These are phyloP conservation scores for Talaromyces sp. DNA, from an alignment of 2,329 filamentous ascomycete genomes.

Conservation along the genomic window DNA sequence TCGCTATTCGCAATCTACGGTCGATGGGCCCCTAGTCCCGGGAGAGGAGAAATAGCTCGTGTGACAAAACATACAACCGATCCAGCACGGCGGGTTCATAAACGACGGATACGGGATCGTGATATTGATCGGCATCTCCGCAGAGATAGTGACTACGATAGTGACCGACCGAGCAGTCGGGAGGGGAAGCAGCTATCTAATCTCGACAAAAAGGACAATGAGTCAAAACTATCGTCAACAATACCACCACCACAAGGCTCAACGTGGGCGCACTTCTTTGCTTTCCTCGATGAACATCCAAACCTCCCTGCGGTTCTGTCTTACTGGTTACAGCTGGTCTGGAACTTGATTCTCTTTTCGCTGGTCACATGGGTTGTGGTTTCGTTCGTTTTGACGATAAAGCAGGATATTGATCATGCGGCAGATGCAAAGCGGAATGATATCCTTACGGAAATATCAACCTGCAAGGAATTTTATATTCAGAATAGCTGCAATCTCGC, in stretches of 20 bases:
- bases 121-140: conserved; percentile 44
- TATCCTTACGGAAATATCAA: conserved; percentile 68
- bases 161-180: conserved; percentile 38
- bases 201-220: neutral
- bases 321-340: conserved; percentile 61
- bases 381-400: conserved; percentile 66
- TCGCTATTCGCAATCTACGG: conserved; percentile 43
- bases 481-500: conserved; percentile 71
- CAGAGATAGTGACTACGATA: conserved; percentile 43
- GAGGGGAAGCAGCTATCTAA: conserved; percentile 31
- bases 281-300: conserved; percentile 63
- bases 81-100: conserved; percentile 46
- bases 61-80: conserved; percentile 45
- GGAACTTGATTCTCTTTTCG: conserved; percentile 50
- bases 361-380: conserved; percentile 63
- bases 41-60: conserved; percentile 63
- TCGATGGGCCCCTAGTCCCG: conserved; percentile 50
- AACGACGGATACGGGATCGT: conserved; percentile 48
- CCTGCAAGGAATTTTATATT: conserved; percentile 69
- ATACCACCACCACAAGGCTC: conserved; percentile 30
- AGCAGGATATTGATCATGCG: conserved; percentile 70
- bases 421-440: conserved; percentile 65
- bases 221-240: neutral
- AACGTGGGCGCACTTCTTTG: conserved; percentile 54
- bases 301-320: conserved; percentile 64